These are phyloP conservation scores for Emydomyces testavorans DNA, from an alignment of 2,329 filamentous ascomycete species.

Conservation along the genomic window DNA sequence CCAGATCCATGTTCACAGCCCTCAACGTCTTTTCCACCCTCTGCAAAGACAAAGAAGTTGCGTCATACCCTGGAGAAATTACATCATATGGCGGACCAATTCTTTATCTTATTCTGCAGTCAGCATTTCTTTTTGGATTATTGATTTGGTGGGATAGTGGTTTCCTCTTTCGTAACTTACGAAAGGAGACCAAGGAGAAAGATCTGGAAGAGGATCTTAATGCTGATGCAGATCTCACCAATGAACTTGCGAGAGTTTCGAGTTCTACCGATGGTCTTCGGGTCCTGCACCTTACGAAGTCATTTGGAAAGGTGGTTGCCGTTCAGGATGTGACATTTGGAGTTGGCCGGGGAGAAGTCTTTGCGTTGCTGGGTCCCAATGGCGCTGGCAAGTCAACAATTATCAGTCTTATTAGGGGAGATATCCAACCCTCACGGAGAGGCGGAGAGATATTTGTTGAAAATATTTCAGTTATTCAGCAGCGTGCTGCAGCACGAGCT, in stretches of 20 bases:
- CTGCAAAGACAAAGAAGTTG: conserved; percentile 53
- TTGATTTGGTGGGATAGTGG: conserved; percentile 75
- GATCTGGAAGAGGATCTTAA: conserved; percentile 31
- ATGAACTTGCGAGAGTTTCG: conserved; percentile 54
- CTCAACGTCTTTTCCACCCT: conserved; percentile 76
- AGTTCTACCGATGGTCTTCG: conserved; percentile 56
- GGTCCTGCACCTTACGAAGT: conserved; percentile 70
- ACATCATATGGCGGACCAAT: conserved; percentile 73
- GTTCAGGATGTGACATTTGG: conserved; percentile 85
- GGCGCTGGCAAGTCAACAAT: conserved; percentile 86
- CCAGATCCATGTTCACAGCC: conserved; percentile 61
- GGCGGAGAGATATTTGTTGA: conserved; percentile 76
- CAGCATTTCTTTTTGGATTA: conserved; percentile 55
- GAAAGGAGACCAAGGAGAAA: conserved; percentile 35
- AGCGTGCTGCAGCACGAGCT: conserved; percentile 59
- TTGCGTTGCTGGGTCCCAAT: conserved; percentile 80
- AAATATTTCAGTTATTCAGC: conserved; percentile 58
- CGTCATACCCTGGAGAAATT: conserved; percentile 58
- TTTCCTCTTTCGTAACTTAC: conserved; percentile 46
- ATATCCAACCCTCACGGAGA: conserved; percentile 58
- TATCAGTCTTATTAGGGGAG: conserved; percentile 81
- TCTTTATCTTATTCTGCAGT: conserved; percentile 67
- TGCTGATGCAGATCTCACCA: conserved; percentile 49
- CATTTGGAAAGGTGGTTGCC: conserved; percentile 62
- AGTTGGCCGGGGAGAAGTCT: conserved; percentile 68